phyloP scores from a whole-genome alignment of 2,329 filamentous ascomycete species.

The Hymenoscyphus albidus region DNA sequence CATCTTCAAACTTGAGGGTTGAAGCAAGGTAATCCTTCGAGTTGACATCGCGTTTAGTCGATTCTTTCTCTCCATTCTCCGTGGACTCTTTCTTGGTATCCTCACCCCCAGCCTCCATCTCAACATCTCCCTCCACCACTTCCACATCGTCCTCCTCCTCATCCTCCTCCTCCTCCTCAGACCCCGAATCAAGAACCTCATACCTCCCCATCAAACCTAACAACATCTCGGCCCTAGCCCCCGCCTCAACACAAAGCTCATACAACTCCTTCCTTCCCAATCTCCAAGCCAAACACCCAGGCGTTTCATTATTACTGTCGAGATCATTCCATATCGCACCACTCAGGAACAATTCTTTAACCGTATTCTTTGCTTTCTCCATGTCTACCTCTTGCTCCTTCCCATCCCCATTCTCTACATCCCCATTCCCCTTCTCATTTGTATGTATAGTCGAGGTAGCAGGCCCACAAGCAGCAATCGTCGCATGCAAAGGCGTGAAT shows the following conservation, averaged over 20 bases:
- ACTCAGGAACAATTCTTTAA: constrained; percentile 75
- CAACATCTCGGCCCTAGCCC: constrained; percentile 84
- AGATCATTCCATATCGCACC: constrained; percentile 98
- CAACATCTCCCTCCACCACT: constrained; percentile 32
- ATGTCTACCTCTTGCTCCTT: constrained; percentile 38
- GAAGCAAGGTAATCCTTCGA: constrained; percentile 67
- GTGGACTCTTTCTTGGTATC: not conserved
- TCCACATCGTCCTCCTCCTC: constrained; percentile 35
- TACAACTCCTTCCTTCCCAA: constrained; percentile 71
- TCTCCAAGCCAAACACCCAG: constrained; percentile 75
- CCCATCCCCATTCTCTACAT: not conserved
- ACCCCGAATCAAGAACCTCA: constrained; percentile 58
- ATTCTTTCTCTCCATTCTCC: constrained; percentile 22
- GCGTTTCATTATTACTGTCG: constrained; percentile 81
- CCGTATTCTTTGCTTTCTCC: constrained; percentile 60
- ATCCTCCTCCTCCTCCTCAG: constrained; percentile 43
- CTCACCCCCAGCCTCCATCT: constrained; percentile 26
- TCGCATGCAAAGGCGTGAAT: constrained; percentile 84
- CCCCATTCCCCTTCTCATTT: not conserved
- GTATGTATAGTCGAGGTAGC: constrained; percentile 9
- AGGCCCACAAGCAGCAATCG: constrained; percentile 68
- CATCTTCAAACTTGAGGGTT: constrained; percentile 58
- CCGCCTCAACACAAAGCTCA: constrained; percentile 79
- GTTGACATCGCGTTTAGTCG: constrained; percentile 45
- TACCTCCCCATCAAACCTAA: constrained; percentile 80